phyloP scores from a whole-genome alignment of 129 eudicot genomes.

The Erigeron canadensis region DNA sequence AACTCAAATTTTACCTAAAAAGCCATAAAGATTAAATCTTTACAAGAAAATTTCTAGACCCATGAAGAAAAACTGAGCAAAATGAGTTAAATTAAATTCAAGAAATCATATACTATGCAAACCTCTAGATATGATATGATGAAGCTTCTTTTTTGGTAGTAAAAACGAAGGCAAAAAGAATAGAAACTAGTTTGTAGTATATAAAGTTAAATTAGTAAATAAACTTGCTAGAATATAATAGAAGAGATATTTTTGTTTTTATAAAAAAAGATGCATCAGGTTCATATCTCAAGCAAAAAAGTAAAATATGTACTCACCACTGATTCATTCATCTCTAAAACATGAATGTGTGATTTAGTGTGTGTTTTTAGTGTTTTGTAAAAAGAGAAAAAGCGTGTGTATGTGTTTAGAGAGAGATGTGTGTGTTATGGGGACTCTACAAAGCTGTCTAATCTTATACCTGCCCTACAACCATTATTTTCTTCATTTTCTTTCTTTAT shows the following conservation, averaged over 20 bases:
- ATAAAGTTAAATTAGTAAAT: neutral
- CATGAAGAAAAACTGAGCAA: slow-evolving; percentile 17
- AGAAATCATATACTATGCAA: neutral
- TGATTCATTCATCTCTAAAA: slow-evolving; percentile 19
- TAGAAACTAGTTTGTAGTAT: neutral
- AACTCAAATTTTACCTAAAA: slow-evolving; percentile 1
- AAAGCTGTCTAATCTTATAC: slow-evolving; percentile 58
- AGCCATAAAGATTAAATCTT: slow-evolving; percentile 14
- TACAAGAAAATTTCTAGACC: neutral
- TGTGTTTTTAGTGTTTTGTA: slow-evolving; percentile 24
- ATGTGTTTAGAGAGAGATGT: slow-evolving; percentile 27
- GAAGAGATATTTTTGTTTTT: neutral
- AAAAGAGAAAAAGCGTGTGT: slow-evolving; percentile 18
- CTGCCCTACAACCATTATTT: slow-evolving; percentile 53
- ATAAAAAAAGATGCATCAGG: slow-evolving; percentile 47
- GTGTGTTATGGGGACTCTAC: slow-evolving; percentile 31
- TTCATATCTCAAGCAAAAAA: slow-evolving; percentile 46
- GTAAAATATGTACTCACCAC: slow-evolving; percentile 23
- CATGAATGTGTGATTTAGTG: slow-evolving; percentile 26
- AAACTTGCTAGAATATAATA: neutral
- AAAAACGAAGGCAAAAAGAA: neutral
- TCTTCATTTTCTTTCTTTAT: slow-evolving; percentile 18
- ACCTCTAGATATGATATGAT: neutral
- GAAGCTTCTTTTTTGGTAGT: slow-evolving; percentile 1
- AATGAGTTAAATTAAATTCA: neutral